phyloP scores from a whole-genome alignment of 179 eudicot species.

The Heliamphora ciliata region DNA sequence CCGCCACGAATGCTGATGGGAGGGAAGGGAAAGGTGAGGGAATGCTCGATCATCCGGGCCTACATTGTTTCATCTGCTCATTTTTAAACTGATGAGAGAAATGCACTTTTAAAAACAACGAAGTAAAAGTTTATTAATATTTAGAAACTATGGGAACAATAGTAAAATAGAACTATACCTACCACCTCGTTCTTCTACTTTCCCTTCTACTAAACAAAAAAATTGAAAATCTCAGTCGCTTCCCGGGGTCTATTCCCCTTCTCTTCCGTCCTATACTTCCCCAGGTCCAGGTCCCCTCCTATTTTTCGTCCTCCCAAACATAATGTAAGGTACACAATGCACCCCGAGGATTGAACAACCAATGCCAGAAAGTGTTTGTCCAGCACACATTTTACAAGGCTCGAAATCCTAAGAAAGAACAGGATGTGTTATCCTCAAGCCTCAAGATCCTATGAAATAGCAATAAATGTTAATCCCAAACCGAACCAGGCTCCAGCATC shows the following conservation, averaged over 20 bases:
- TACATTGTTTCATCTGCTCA: not conserved
- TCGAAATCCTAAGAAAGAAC: not conserved
- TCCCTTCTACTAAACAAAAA: not conserved
- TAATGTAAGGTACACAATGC: not conserved
- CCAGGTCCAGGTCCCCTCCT: not conserved
- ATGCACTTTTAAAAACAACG: too few species aligned
- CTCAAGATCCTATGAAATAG: not conserved
- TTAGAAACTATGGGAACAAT: not conserved
- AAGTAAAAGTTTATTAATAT: not conserved
- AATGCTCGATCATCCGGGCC: not conserved
- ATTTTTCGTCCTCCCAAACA: not conserved
- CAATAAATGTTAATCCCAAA: not conserved
- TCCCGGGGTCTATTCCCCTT: not conserved
- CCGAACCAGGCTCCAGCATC: not conserved
- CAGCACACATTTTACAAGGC: not conserved
- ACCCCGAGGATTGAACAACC: not conserved
- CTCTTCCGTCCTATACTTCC: not conserved
- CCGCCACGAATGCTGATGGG: too few species aligned
- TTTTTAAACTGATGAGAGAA: not conserved
- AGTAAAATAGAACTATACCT: not conserved
- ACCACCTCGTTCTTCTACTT: not conserved
- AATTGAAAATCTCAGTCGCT: not conserved
- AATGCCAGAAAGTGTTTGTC: not conserved
- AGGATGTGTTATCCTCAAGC: too few species aligned
- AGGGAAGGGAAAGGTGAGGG: too few species aligned